Percentiles rank a stretch among this genome's conserved stretches.
phyloP scores from a whole-genome alignment of 176 grass and related monocot species.

The Oryza punctata region DNA sequence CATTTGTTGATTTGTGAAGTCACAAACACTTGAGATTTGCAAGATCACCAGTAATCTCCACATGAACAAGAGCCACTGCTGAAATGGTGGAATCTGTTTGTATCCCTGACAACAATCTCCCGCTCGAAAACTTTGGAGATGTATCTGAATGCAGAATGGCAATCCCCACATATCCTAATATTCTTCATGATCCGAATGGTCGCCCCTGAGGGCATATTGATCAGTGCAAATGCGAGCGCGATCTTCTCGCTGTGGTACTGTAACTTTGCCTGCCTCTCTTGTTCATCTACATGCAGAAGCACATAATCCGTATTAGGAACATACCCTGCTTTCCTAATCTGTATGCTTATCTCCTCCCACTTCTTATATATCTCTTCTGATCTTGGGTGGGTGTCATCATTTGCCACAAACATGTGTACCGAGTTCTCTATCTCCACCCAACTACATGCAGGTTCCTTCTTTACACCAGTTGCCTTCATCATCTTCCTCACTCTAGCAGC shows the following conservation, averaged over 20 bases:
- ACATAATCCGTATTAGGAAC: conserved; percentile 61
- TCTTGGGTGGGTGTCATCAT: conserved; percentile 59
- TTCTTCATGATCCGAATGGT: conserved; percentile 79
- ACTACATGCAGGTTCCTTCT: conserved; percentile 83
- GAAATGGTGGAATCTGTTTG: conserved; percentile 78
- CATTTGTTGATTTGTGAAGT: background rate
- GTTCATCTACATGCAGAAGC: conserved; percentile 52
- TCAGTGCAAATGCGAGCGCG: conserved; percentile 69
- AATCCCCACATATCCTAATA: conserved; percentile 80
- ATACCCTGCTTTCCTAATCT: conserved; percentile 67
- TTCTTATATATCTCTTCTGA: conserved; percentile 60
- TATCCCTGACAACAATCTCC: conserved; percentile 77
- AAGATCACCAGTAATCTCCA: conserved; percentile 77
- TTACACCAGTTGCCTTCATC: conserved; percentile 66
- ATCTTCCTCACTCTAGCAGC: conserved; percentile 69
- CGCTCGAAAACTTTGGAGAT: conserved; percentile 58
- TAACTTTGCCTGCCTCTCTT: conserved; percentile 58
- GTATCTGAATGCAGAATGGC: conserved; percentile 71
- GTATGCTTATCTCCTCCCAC: conserved; percentile 63
- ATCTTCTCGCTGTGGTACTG: conserved; percentile 82
- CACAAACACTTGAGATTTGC: background rate
- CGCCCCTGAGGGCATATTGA: conserved; percentile 59
- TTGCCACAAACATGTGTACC: conserved; percentile 76
- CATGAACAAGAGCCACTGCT: conserved; percentile 66
- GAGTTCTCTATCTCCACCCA: conserved; percentile 73